Percentiles rank a stretch among this genome's conserved stretches.
Evolutionary conservation across 805 yeast species (phyloP).

Genomic region (Kodamaea kakaduensis): DNA sequence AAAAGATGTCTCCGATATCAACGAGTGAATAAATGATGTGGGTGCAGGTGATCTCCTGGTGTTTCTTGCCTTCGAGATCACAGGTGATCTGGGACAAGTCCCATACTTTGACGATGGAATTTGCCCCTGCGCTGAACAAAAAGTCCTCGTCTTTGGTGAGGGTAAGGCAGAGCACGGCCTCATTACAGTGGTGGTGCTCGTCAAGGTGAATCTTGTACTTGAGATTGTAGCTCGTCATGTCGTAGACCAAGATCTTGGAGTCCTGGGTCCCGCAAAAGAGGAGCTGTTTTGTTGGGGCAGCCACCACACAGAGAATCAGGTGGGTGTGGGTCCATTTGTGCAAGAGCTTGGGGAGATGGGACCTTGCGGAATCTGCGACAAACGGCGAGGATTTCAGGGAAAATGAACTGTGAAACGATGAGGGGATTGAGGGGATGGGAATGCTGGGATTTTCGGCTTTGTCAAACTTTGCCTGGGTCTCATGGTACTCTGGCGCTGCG

Average conservation of each 20-base stretch:
- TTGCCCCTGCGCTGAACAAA: constrained; percentile 84
- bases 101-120: constrained; percentile 87
- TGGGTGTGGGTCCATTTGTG: constrained; percentile 77
- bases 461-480: no score
- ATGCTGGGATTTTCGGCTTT: not conserved
- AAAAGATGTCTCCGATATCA: constrained; percentile 92
- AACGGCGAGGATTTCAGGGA: constrained; percentile 7
- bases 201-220: constrained; percentile 39
- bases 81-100: constrained; percentile 42
- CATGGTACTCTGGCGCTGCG: constrained; percentile 8
- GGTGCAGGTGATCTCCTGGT: constrained; percentile 27
- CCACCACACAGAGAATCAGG: constrained; percentile 68
- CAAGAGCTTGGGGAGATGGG: constrained; percentile 10
- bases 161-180: constrained; percentile 66
- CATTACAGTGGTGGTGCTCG: constrained; percentile 56
- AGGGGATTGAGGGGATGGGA: constrained; percentile 1
- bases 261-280: constrained; percentile 91
- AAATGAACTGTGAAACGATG: constrained; percentile 5
- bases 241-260: constrained; percentile 69
- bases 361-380: not conserved
- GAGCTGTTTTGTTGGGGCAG: constrained; percentile 53
- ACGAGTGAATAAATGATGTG: constrained; percentile 78
- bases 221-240: constrained; percentile 58
- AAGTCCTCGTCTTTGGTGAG: constrained; percentile 50
- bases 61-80: not conserved